Evolutionary conservation across 257 asterid genomes (phyloP), one percentile per base, ranked within the genome.

Genomic region (Solanum microdontum): DNA sequence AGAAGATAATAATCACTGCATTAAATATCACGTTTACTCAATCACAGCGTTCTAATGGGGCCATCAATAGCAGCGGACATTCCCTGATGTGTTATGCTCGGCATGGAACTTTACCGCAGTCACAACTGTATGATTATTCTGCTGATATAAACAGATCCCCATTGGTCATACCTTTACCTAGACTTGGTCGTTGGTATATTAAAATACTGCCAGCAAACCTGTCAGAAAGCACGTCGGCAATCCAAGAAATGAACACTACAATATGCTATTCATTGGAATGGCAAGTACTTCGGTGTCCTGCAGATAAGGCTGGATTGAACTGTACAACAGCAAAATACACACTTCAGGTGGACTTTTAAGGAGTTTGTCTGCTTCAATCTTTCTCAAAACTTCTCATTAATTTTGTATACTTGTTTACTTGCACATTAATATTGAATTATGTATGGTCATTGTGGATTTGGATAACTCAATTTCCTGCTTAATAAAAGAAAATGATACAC

Each of bases 101-200:
- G 86, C 92, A 90, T 68, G 97, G 93, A 17, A 89, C 94, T 6
- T 66, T 93, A 87, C 98, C 99, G 17, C 90, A 87, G 24, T 70
- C 89, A 37, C 88, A 92, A 36, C 82, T 91, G 88, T 90, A 92
- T 88, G 99, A 97, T 93, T 97, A 92, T 91, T 91, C 95, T 21
- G 95, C 93, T 33, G 95, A 95, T 87, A 83, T 97, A 70, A 91
- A 91, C 89, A 91, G 89, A 86, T 69, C 88, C 87, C 98, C 96
- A 74, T 82, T 97, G 90, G 90, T 95, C 75, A 94, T 97, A 76
- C 88, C 88, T 6, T 88, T 90, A 84, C 99, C 99, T 24, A 95
- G 90, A 93, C 85, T 93, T 74, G 99, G 99, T 51, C 93, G 92
- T 36, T 97, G 99, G 99, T 97, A 91, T 91, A 85, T 97, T 89